Percentiles rank a stretch among this genome's conserved stretches.
phyloP scores from a whole-genome alignment of 257 asterid genomes.

The Thymus mandschuricus region DNA sequence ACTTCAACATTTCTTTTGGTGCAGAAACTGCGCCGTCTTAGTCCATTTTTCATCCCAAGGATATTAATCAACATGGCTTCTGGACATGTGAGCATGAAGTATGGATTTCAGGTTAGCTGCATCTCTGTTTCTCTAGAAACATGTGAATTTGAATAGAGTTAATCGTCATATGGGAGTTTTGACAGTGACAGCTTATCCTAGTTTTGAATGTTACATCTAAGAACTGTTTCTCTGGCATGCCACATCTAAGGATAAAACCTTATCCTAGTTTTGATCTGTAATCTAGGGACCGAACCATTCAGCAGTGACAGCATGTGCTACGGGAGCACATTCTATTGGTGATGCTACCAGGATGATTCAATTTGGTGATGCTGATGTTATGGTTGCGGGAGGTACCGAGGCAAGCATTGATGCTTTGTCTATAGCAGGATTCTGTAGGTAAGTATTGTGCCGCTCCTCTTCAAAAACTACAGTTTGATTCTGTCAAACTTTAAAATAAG shows the following conservation, averaged over 20 bases:
- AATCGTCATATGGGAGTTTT: not conserved
- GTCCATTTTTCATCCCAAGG: slow-evolving; percentile 96
- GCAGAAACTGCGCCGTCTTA: slow-evolving; percentile 84
- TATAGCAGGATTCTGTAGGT: slow-evolving; percentile 97
- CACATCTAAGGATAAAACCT: too few relatives aligned
- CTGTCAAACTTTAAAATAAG: not conserved
- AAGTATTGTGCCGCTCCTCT: slow-evolving; percentile 11
- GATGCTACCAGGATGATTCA: slow-evolving; percentile 97
- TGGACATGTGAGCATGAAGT: slow-evolving; percentile 96
- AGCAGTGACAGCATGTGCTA: slow-evolving; percentile 99
- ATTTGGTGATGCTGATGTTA: slow-evolving; percentile 94
- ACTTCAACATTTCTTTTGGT: slow-evolving; percentile 8
- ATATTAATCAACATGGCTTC: slow-evolving; percentile 98
- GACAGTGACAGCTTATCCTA: slow-evolving; percentile 24
- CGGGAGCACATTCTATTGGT: slow-evolving; percentile 97
- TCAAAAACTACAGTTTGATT: too few relatives aligned
- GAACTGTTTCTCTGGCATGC: too few relatives aligned
- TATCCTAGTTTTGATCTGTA: slow-evolving; percentile 60
- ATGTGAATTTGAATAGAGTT: slow-evolving; percentile 8
- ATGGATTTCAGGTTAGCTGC: slow-evolving; percentile 82
- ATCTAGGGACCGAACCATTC: slow-evolving; percentile 99
- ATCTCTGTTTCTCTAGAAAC: slow-evolving; percentile 7
- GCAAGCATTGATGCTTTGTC: slow-evolving; percentile 98
- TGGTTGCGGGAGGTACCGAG: slow-evolving; percentile 99
- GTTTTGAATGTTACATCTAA: slow-evolving; percentile 30